Base-by-base conservation (phyloP, 805 yeast genomes). In the Barnettozyma botsteinii region DNA sequence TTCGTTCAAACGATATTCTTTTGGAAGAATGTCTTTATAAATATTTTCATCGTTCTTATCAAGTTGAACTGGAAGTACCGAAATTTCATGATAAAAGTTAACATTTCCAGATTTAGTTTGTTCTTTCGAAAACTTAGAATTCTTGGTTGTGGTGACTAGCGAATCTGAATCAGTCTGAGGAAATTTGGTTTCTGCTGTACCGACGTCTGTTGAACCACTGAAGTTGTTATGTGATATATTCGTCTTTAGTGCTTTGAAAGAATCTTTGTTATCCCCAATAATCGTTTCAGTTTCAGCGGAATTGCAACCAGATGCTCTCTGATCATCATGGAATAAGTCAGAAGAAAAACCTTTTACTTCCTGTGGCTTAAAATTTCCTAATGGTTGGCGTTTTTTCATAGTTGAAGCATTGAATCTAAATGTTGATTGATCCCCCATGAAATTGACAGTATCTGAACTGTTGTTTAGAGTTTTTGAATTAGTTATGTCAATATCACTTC, bases 391-490 rank as follows among this genome's bases (percentile, higher is more conserved):
- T 31, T 15, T 33, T 22, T 18, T 12, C 24, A 11, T 19, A 6
- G 15, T 19, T 25, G 31, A 15, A 18, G 2, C 6, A 7, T 25
- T 6, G 10, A 26, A 17, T 26, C 10, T 34, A 8, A 18, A 17
- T 19, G 31, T 34, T 4, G 23, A 13, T n/a, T 31, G 29, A 19
- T 25, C 19, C 12, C 40, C 40, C 4, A 15, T 5, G 13, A 26
- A 38, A 21, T 28, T 28, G 13, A 33, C 42, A 33, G 35, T 38
- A 7, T 38, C 42, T 31, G 32, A n/a, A 19, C 42, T 33, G 38
- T 33, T 38, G 24, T 38, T 38, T 9, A 17, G 17, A 5, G 19
- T 23, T 12, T 23, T 27, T 21, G 37, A 27, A 10, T 19, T 7
- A 19, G 37, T 19, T 5, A 28, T 15, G 26, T 31, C 32, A 24